These are phyloP conservation scores for Rachicladosporium sp. DNA, from an alignment of 2,329 filamentous ascomycete species.

Conservation along the genomic window DNA sequence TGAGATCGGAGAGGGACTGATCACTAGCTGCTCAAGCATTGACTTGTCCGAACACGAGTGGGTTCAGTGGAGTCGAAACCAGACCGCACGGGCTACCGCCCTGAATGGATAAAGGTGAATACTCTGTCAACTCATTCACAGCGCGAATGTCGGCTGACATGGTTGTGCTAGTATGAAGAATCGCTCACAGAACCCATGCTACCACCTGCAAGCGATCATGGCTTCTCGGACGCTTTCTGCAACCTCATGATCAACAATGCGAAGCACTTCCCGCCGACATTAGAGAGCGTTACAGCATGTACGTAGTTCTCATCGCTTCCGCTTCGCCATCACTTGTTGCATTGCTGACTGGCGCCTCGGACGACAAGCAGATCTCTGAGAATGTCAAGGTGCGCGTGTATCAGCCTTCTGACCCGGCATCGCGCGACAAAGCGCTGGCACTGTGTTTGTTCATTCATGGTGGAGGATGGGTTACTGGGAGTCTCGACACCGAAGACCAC, in stretches of 20 bases:
- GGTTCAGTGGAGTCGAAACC: too few relatives aligned
- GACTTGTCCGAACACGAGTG: too few relatives aligned
- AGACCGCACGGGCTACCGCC: background rate
- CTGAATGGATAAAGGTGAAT: slow-evolving; percentile 3
- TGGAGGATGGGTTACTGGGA: slow-evolving; percentile 25
- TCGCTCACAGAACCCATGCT: slow-evolving; percentile 1
- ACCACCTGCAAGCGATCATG: background rate
- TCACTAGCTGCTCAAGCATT: too few relatives aligned
- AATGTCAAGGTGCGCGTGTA: slow-evolving; percentile 9
- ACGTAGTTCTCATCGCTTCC: background rate
- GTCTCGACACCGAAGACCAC: slow-evolving; percentile 25
- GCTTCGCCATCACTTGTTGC: background rate
- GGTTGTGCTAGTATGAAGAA: background rate
- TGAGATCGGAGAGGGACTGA: too few relatives aligned
- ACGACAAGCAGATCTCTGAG: slow-evolving; percentile 5
- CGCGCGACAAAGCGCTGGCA: slow-evolving; percentile 12
- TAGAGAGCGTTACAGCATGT: background rate
- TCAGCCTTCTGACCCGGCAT: slow-evolving; percentile 3
- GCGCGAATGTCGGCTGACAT: background rate
- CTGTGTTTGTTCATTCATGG: slow-evolving; percentile 26
- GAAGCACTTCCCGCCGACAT: background rate
- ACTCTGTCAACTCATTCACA: background rate
- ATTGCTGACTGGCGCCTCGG: background rate
- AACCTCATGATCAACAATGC: slow-evolving; percentile 3
- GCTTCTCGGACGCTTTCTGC: background rate